These are phyloP conservation scores for Leucosporidium scottii DNA, from an alignment of 768 basidiomycete genomes.

Conservation along the genomic window DNA sequence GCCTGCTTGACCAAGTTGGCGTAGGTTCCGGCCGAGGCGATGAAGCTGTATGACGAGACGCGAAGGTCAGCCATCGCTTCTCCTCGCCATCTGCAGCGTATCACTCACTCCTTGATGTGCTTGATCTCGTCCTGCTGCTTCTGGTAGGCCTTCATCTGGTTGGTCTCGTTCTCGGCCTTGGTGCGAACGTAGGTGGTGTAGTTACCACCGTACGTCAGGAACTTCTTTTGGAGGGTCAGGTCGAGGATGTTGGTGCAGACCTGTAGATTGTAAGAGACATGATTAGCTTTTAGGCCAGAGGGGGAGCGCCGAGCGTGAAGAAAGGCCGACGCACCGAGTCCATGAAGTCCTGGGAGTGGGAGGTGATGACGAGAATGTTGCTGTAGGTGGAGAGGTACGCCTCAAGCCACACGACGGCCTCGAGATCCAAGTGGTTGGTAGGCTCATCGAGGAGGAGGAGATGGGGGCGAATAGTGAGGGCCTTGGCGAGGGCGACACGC, in stretches of 20 bases:
- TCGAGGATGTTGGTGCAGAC: constrained; percentile 98
- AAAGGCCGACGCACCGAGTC: constrained; percentile 56
- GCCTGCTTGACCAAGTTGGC: constrained; percentile 98
- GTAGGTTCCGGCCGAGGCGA: constrained; percentile 98
- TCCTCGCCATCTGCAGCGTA: no score
- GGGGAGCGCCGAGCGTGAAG: neutral
- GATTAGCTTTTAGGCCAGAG: constrained; percentile 21
- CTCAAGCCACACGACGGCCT: constrained; percentile 97
- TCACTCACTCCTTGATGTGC: constrained; percentile 93
- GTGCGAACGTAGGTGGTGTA: constrained; percentile 97
- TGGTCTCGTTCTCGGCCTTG: constrained; percentile 93
- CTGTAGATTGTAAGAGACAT: neutral
- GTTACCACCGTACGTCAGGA: constrained; percentile 91
- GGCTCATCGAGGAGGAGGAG: constrained; percentile 82
- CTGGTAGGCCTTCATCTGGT: constrained; percentile 98
- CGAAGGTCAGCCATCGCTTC: neutral
- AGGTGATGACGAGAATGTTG: constrained; percentile 95
- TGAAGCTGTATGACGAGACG: constrained; percentile 60
- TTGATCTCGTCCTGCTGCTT: constrained; percentile 97
- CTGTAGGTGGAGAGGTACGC: constrained; percentile 97
- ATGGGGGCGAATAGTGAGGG: constrained; percentile 94
- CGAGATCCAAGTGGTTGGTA: constrained; percentile 58
- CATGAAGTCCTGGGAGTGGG: constrained; percentile 99
- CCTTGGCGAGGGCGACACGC: constrained; percentile 93
- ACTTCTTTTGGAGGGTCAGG: constrained; percentile 60